These are phyloP conservation scores for Clonostachys rosea DNA, from an alignment of 2,329 filamentous ascomycete genomes.

Conservation along the genomic window DNA sequence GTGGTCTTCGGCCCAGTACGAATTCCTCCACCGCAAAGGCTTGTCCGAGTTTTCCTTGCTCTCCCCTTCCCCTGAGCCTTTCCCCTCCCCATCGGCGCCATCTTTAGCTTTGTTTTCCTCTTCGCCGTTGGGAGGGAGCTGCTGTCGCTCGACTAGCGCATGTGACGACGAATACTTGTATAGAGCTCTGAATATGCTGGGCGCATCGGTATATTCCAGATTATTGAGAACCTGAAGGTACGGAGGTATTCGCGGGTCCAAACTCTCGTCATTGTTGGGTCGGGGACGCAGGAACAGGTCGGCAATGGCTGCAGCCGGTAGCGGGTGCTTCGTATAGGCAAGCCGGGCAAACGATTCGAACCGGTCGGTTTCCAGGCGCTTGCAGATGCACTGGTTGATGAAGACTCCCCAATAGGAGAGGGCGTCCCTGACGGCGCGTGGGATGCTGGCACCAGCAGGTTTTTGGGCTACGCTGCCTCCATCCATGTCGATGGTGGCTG, in stretches of 20 bases:
- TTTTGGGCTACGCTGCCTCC: too few species aligned
- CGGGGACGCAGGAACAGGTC: conserved; percentile 55
- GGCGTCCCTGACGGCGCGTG: conserved; percentile 16
- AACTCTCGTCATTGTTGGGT: conserved; percentile 36
- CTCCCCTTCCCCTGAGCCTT: conserved; percentile 9
- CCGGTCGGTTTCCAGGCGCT: conserved; percentile 45
- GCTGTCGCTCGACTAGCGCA: conserved; percentile 16
- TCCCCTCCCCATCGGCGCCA: background rate
- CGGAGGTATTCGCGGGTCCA: conserved; percentile 55
- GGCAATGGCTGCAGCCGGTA: conserved; percentile 46
- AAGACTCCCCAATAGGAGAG: conserved; percentile 44
- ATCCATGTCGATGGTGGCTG: too few species aligned
- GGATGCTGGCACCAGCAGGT: conserved; percentile 9
- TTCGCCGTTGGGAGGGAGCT: conserved; percentile 2
- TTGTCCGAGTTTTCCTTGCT: conserved; percentile 8
- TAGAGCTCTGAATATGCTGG: conserved; percentile 49
- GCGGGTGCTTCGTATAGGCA: conserved; percentile 43
- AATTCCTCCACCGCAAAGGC: conserved; percentile 44
- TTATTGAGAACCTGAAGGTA: conserved; percentile 53
- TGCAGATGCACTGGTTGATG: conserved; percentile 40
- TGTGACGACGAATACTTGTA: conserved; percentile 54
- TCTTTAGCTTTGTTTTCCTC: background rate
- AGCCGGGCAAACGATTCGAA: conserved; percentile 48
- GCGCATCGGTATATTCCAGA: conserved; percentile 45
- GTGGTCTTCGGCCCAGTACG: conserved; percentile 72